Percentiles rank a stretch among this genome's conserved stretches.
phyloP scores from a whole-genome alignment of 345 rosid genomes.

The Syzygium grande region DNA sequence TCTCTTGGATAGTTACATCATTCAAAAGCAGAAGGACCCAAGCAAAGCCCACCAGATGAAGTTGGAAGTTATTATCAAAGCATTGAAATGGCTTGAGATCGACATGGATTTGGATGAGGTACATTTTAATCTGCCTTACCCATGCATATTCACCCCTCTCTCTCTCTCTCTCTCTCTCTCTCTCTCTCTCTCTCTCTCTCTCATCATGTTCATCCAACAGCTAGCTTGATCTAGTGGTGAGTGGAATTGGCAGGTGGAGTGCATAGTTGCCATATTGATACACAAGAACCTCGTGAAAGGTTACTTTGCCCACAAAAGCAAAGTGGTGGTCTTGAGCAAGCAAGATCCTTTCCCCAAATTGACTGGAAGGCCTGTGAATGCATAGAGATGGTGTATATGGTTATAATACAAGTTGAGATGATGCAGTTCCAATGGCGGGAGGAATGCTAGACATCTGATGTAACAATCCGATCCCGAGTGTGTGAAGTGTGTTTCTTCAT shows the following conservation, averaged over 20 bases:
- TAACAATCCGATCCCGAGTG: not conserved
- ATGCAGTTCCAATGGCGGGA: not conserved
- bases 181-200: not conserved
- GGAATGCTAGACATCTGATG: not conserved
- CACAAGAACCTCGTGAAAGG: constrained; percentile 88
- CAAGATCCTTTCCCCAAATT: constrained; percentile 91
- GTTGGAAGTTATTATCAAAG: constrained; percentile 81
- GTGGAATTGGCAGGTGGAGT: constrained; percentile 56
- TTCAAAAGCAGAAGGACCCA: constrained; percentile 76
- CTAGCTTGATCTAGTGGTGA: not conserved
- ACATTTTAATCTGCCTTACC: not conserved
- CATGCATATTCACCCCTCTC: not conserved
- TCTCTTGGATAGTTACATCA: constrained; percentile 47
- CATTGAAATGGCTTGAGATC: constrained; percentile 86
- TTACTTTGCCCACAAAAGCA: constrained; percentile 91
- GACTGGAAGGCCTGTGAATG: constrained; percentile 67
- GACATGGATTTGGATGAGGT: constrained; percentile 98
- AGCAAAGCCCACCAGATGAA: constrained; percentile 94
- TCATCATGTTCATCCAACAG: not conserved
- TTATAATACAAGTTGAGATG: not conserved
- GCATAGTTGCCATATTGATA: constrained; percentile 79
- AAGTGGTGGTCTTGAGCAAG: constrained; percentile 93
- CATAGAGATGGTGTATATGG: constrained; percentile 20
- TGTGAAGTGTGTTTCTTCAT: not conserved
- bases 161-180: not conserved